Evolutionary conservation across 2,329 filamentous ascomycete genomes (phyloP), one percentile per base, ranked within the genome.

Genomic region (Paraphoma sp.): DNA sequence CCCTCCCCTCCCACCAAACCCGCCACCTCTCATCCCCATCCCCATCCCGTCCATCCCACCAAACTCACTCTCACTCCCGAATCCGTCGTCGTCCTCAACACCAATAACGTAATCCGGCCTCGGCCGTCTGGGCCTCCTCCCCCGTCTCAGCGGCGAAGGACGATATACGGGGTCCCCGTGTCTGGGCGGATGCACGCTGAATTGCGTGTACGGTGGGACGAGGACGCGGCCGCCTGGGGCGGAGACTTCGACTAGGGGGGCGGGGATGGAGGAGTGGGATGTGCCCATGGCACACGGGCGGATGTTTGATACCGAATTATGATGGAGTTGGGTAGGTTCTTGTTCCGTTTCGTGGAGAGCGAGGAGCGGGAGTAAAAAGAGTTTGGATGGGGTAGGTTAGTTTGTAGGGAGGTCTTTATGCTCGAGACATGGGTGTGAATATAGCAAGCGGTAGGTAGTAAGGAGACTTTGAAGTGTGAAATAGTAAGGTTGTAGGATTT

Each of bases 281-380:
- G 57, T 49, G 31, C 69, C 70, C 70, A 72, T 72, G 31, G 9
- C n/a, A n/a, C n/a, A n/a, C n/a, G n/a, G n/a, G n/a, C n/a, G n/a
- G n/a, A n/a, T n/a, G n/a, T n/a, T n/a, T n/a, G n/a, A n/a, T n/a
- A n/a, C n/a, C n/a, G n/a, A n/a, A n/a, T n/a, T n/a, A n/a, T n/a
- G n/a, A n/a, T n/a, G n/a, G n/a, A n/a, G n/a, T n/a, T n/a, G n/a
- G n/a, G n/a, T n/a, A n/a, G n/a, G n/a, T n/a, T n/a, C n/a, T n/a
- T n/a, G n/a, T n/a, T n/a, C n/a, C n/a, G n/a, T n/a, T n/a, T n/a
- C n/a, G n/a, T n/a, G n/a, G n/a, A n/a, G n/a, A n/a, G n/a, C n/a
- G n/a, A n/a, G n/a, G n/a, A n/a, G n/a, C n/a, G n/a, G n/a, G n/a
- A n/a, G n/a, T n/a, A n/a, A n/a, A n/a, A n/a, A n/a, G n/a, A n/a